phyloP scores from a whole-genome alignment of 768 basidiomycete species.

The Mycena kentingensis region DNA sequence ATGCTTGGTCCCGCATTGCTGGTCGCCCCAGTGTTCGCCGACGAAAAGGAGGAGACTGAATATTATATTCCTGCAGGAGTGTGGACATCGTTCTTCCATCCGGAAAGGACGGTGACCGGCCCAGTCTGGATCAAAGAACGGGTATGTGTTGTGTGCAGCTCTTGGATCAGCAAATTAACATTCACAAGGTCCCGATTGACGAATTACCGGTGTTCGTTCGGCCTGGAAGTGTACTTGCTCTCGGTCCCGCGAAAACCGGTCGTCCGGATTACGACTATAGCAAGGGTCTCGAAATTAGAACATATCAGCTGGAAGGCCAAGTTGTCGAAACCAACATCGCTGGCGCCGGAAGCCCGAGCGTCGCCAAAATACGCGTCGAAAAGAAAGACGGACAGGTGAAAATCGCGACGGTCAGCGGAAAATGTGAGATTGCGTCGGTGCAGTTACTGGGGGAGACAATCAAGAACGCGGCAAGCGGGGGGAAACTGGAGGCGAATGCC shows the following conservation, averaged over 20 bases:
- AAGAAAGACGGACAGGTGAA: slow-evolving; percentile 34
- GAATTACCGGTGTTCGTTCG: slow-evolving; percentile 70
- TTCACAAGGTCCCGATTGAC: slow-evolving; percentile 53
- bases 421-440: slow-evolving; percentile 19
- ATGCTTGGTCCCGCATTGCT: slow-evolving; percentile 55
- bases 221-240: slow-evolving; percentile 54
- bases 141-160: slow-evolving; percentile 1
- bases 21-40: slow-evolving; percentile 63
- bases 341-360: slow-evolving; percentile 41
- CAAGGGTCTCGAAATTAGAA: slow-evolving; percentile 48
- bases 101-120: slow-evolving; percentile 53
- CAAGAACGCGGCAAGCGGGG: not conserved
- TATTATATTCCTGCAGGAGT: slow-evolving; percentile 63
- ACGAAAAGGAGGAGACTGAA: slow-evolving; percentile 53
- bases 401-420: slow-evolving; percentile 26
- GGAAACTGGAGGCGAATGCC: not conserved
- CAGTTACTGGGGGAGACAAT: slow-evolving; percentile 10
- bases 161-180: not conserved
- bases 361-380: slow-evolving; percentile 43
- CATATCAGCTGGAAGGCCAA: slow-evolving; percentile 54
- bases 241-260: slow-evolving; percentile 54
- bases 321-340: slow-evolving; percentile 43
- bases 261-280: slow-evolving; percentile 65
- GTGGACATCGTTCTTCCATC: slow-evolving; percentile 64
- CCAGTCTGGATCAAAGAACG: slow-evolving; percentile 61